Conservation (phyloP, 2,329 filamentous ascomycete genomes). For the Pseudogymnoascus verrucosus region DNA sequence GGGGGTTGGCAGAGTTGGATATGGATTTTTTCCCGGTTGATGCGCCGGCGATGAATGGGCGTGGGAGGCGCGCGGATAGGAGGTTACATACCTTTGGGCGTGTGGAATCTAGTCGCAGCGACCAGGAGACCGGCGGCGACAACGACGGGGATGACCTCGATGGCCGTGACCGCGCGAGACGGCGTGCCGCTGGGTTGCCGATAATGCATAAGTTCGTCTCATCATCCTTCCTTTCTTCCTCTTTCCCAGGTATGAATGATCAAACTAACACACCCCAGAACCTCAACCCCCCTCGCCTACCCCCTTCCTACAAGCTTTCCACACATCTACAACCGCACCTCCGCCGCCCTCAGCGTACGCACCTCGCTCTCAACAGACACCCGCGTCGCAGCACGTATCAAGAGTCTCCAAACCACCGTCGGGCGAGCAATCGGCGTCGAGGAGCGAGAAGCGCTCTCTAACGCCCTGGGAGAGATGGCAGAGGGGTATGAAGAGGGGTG, state of each 20-base stretch:
- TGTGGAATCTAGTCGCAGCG: slow-evolving; percentile 26
- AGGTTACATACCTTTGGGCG: slow-evolving; percentile 32
- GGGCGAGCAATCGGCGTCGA: slow-evolving; percentile 59
- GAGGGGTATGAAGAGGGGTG: slow-evolving; percentile 87
- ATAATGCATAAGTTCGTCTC: slow-evolving; percentile 24
- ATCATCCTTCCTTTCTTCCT: neutral
- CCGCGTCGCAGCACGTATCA: slow-evolving; percentile 61
- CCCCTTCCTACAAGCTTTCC: slow-evolving; percentile 82
- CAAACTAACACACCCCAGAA: slow-evolving; percentile 27
- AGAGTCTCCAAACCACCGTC: slow-evolving; percentile 55
- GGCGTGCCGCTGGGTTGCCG: slow-evolving; percentile 26
- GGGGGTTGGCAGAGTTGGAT: slow-evolving; percentile 25
- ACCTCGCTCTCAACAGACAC: slow-evolving; percentile 67
- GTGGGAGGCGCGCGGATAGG: slow-evolving; percentile 19
- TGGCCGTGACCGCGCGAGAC: slow-evolving; percentile 26
- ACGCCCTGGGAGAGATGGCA: slow-evolving; percentile 71
- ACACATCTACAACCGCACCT: slow-evolving; percentile 51
- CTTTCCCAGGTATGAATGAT: neutral
- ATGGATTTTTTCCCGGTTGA: slow-evolving; percentile 29
- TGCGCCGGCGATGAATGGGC: slow-evolving; percentile 17
- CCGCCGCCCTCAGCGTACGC: slow-evolving; percentile 34
- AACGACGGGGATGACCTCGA: slow-evolving; percentile 21
- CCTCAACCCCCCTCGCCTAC: slow-evolving; percentile 47
- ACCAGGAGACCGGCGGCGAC: neutral
- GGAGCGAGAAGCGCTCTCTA: slow-evolving; percentile 75